phyloP scores from a whole-genome alignment of 306 rosid species.

The cucumber (Cucumis sativus) region DNA sequence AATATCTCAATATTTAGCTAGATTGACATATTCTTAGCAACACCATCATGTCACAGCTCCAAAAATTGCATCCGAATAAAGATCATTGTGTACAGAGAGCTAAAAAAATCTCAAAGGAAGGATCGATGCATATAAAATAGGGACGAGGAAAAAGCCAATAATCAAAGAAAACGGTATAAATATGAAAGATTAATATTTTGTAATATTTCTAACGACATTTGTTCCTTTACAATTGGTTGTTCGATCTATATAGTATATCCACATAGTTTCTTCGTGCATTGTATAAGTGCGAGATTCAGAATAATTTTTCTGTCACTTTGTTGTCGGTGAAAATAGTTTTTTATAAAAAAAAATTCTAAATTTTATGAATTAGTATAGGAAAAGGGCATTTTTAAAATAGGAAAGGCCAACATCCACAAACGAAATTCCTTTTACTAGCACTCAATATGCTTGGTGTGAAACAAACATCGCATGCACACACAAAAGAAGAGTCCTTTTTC shows the following conservation, averaged over 20 bases:
- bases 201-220: background rate
- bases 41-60: no score
- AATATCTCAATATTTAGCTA: no score
- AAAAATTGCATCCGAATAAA: no score
- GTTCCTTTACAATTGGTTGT: background rate
- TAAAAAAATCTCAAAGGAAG: no score
- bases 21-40: no score
- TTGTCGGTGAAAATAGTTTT: background rate
- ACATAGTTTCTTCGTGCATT: no score
- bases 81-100: no score
- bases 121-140: no score
- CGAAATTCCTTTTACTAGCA: constrained; percentile 1
- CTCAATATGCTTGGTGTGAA: constrained; percentile 11
- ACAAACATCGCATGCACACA: constrained; percentile 8
- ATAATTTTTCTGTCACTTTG: background rate
- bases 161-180: no score
- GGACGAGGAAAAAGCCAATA: no score
- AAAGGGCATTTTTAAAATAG: background rate
- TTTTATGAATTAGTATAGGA: background rate
- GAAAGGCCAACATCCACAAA: background rate
- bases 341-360: background rate
- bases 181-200: background rate
- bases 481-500: background rate
- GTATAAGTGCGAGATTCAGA: background rate
- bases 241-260: no score